These are phyloP conservation scores for Achaetomium macrosporum DNA, from an alignment of 2,329 filamentous ascomycete genomes.

Conservation along the genomic window DNA sequence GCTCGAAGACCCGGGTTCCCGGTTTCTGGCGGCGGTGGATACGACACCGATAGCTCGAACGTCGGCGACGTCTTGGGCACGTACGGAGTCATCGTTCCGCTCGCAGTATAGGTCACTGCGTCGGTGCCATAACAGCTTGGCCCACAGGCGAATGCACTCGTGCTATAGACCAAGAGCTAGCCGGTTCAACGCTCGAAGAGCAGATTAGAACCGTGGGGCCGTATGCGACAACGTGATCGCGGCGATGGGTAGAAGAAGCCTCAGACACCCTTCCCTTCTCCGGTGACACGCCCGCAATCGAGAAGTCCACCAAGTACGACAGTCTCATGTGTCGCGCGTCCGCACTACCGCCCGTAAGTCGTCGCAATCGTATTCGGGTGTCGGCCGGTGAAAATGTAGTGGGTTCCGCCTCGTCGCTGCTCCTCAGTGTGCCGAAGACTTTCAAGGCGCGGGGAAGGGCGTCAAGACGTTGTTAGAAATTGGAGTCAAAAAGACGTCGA, in stretches of 20 bases:
- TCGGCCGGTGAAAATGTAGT: not conserved
- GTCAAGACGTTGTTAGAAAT: not conserved
- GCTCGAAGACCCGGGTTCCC: slow-evolving; percentile 5
- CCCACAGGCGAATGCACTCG: slow-evolving; percentile 6
- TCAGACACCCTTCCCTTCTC: slow-evolving; percentile 2
- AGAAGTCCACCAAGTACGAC: not conserved
- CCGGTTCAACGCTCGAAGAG: not conserved
- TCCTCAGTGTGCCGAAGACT: slow-evolving; percentile 2
- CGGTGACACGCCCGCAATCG: slow-evolving; percentile 3
- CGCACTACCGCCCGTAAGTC: not conserved
- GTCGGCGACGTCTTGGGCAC: slow-evolving; percentile 32
- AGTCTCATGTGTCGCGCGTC: slow-evolving; percentile 5
- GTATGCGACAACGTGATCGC: not conserved
- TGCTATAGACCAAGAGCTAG: not conserved
- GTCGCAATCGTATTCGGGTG: not conserved
- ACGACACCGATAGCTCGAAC: slow-evolving; percentile 25
- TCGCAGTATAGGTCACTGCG: slow-evolving; percentile 24
- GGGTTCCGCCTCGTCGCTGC: not conserved
- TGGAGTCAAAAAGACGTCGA: not conserved
- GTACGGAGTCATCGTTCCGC: slow-evolving; percentile 41
- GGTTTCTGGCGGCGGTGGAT: slow-evolving; percentile 11
- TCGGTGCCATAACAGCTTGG: slow-evolving; percentile 19
- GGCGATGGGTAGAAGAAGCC: not conserved
- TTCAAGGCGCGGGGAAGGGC: not conserved
- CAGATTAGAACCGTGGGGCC: not conserved